Base-by-base conservation (phyloP, 352 stramenopile genomes). In the Phytophthora fragariaefolia region DNA sequence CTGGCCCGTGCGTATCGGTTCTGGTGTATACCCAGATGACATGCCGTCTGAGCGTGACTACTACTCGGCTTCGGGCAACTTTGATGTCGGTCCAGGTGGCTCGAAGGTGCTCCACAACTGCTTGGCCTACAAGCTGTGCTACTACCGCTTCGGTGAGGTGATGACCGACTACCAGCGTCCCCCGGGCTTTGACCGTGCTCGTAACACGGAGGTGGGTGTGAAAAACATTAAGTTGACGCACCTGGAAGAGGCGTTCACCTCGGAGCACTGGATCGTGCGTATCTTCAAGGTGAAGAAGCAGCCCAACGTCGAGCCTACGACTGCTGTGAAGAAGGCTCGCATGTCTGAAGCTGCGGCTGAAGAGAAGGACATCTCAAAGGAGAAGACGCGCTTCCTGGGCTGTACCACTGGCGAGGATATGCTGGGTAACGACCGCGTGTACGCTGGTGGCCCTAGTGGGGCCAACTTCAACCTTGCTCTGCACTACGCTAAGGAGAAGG, bases 261-360 rank as follows among this genome's bases (percentile, higher is more conserved):
- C 87, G n/a, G 91, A 98, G 75, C 91, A 98, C 78, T 98, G 94
- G 92, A 98, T 98, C 49, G 92, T 98, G 47, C 91, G 95, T 65
- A 98, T 98, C 58, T 98, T 91, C 76, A 95, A 96, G 76, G 91
- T 98, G n/a, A 97, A 97, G 79, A 93, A 92, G 69, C 80, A 86
- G 71, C 71, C 85, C 5, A 92, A 90, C 59, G 85, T 95, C n/a
- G 83, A 93, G 60, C 60, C 85, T 12, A 93, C 80, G 36, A 90
- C 78, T 20, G 78, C 78, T 36, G 67, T 91, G 23, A 89, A 87
- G 75, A 85, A 87, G 66, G 79, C 76, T 23, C 80, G 82, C 15
- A 34, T 90, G 42, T 82, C 73, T 7, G 81, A 88, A 42, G 78
- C 81, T 4, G 61, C 77, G 22, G 68, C 81, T 6, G 60, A 61